These are phyloP conservation scores for Sugiyamaella marilandica DNA, from an alignment of 805 yeast genomes.

Conservation along the genomic window DNA sequence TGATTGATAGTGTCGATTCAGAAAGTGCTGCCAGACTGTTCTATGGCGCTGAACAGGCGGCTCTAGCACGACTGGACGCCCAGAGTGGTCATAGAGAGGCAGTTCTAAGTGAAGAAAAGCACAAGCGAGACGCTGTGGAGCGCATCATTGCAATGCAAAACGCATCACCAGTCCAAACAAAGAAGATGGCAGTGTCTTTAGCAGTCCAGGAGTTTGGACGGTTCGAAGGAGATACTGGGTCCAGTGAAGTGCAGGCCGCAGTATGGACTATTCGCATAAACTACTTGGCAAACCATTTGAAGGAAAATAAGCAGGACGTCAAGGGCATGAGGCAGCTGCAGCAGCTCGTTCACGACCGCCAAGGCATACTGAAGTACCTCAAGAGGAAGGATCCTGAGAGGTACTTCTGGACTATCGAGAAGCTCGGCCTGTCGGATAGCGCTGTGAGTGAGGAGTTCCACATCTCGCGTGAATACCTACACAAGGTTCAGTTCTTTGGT, in stretches of 20 bases:
- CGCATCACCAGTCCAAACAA: conserved; percentile 53
- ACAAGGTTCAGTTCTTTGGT: conserved; percentile 34
- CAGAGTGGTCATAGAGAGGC: conserved; percentile 24
- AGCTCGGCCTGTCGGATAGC: conserved; percentile 80
- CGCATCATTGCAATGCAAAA: conserved; percentile 74
- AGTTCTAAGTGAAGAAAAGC: conserved; percentile 38
- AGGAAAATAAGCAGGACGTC: conserved; percentile 66
- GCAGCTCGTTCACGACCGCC: conserved; percentile 85
- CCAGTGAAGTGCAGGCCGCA: conserved; percentile 96
- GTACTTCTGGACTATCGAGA: conserved; percentile 81
- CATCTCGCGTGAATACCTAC: conserved; percentile 33
- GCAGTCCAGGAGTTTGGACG: conserved; percentile 80
- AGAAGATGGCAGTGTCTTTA: conserved; percentile 52
- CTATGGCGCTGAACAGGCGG: conserved; percentile 70
- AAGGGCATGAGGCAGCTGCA: conserved; percentile 65
- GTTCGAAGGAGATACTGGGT: conserved; percentile 86
- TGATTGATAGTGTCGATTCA: conserved; percentile 55
- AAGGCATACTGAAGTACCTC: conserved; percentile 72
- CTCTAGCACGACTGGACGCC: conserved; percentile 34
- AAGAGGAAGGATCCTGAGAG: conserved; percentile 74
- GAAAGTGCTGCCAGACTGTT: conserved; percentile 70
- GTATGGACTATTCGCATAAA: conserved; percentile 76
- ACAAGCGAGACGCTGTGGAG: conserved; percentile 60
- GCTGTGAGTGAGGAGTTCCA: conserved; percentile 70
- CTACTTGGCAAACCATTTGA: conserved; percentile 68